Evolutionary conservation across 768 basidiomycete genomes (phyloP), one percentile per base, ranked within the genome.

Genomic region (Leucogyrophana mollusca): DNA sequence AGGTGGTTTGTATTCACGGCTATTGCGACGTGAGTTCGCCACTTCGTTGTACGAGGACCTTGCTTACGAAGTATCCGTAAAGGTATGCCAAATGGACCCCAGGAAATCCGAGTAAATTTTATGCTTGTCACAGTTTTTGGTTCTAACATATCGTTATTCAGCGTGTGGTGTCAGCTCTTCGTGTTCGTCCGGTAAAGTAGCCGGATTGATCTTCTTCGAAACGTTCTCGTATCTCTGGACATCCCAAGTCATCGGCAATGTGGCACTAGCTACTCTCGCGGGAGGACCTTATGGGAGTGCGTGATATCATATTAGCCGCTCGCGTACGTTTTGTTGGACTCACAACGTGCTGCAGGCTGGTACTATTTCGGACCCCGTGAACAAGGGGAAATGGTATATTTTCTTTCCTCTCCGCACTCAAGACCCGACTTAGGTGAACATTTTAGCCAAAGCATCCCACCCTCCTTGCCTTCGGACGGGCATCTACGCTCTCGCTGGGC

Each of bases 221-320:
- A 81, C 83, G 1, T 91, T 92, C 62, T 84, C 85, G n/a, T 93
- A 83, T 70, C 71, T 90, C 17, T 93, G 90, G 91, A 85, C 82
- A 14, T 88, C 85, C 0, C 87, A 90, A 65, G 87, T 90, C 34
- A 80, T 89, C 40, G 82, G 78, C 24, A 91, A 91, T 54, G 81
- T 92, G 33, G 76, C 87, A 0, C 73, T 92, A 18, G 80, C 87
- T 24, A 90, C 88, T 3, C 77, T 92, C 23, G 87, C 88, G 6
- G 90, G 90, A 27, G 90, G 91, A 21, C 79, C 83, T 3, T 88
- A 79, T 54, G 86, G 85, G 35, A 71, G 73, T 66, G 47, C 40
- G 68, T 54, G 20, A n/a, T 43, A 7, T 18, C 24, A 13, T 32
- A 13, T 23, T 18, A 17, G n/a, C 27, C 18, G 10, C 4, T 16